phyloP scores from a whole-genome alignment of 2,329 filamentous ascomycete species.

The Zopfia rhizophila region DNA sequence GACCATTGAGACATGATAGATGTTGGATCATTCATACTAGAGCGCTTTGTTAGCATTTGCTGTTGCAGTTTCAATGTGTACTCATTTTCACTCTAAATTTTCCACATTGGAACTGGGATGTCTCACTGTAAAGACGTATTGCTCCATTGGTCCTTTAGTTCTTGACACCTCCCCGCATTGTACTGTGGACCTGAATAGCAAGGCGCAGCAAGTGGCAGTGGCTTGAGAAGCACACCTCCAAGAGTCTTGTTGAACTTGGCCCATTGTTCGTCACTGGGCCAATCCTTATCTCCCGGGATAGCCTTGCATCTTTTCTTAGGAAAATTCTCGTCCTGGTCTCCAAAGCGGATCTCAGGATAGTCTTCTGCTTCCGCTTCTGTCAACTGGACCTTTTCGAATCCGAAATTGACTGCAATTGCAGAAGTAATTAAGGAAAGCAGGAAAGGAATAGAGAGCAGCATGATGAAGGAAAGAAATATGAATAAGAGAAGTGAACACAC shows the following conservation, averaged over 20 bases:
- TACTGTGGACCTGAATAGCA: slow-evolving; percentile 36
- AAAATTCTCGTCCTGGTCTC: slow-evolving; percentile 1
- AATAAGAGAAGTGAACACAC: no score
- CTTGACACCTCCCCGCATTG: slow-evolving; percentile 26
- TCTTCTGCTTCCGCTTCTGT: slow-evolving; percentile 27
- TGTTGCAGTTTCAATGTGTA: neutral
- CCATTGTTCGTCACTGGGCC: slow-evolving; percentile 36
- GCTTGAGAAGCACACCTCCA: slow-evolving; percentile 34
- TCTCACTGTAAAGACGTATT: slow-evolving; percentile 31
- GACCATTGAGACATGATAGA: slow-evolving; percentile 38
- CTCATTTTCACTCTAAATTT: neutral
- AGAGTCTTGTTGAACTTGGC: slow-evolving; percentile 33
- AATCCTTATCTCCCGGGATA: slow-evolving; percentile 30
- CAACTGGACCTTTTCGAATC: slow-evolving; percentile 36
- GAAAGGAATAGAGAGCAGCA: slow-evolving; percentile 13
- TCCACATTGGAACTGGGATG: neutral
- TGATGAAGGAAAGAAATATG: no score
- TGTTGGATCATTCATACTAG: slow-evolving; percentile 34
- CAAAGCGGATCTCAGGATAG: slow-evolving; percentile 30
- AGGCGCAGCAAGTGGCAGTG: slow-evolving; percentile 29
- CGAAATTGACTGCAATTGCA: slow-evolving; percentile 30
- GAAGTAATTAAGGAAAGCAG: slow-evolving; percentile 1
- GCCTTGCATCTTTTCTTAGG: slow-evolving; percentile 25
- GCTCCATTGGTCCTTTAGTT: slow-evolving; percentile 28
- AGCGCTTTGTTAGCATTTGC: neutral